Conservation (phyloP, 2,329 filamentous ascomycete genomes). For the Stemphylium beticola region DNA sequence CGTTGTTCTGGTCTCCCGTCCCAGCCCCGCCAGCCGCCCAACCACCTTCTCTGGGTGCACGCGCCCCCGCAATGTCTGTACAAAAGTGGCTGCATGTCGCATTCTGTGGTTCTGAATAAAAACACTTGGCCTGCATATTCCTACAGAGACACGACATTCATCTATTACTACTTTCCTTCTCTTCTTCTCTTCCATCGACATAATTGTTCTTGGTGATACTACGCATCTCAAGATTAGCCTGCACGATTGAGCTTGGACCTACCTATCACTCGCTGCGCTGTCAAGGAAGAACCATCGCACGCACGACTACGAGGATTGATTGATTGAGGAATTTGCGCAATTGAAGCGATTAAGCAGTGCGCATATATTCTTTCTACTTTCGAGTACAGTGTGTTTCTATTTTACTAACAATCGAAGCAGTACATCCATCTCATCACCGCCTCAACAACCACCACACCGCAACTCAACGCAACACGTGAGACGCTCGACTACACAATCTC, state of each 20-base stretch:
- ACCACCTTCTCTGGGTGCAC: constrained; percentile 29
- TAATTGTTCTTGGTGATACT: background rate
- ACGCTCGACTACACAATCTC: background rate
- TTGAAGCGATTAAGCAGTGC: background rate
- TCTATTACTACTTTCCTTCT: background rate
- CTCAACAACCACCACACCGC: background rate
- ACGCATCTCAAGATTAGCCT: background rate
- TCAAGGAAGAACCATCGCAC: background rate
- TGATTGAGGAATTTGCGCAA: background rate
- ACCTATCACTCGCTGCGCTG: background rate
- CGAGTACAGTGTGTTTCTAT: background rate
- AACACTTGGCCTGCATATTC: constrained; percentile 23
- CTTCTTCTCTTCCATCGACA: background rate
- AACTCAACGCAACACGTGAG: background rate
- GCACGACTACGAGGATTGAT: too few species aligned
- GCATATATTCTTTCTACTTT: background rate
- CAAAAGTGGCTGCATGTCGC: constrained; percentile 37
- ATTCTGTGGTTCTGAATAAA: constrained; percentile 9
- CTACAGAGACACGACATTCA: background rate
- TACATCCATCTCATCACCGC: background rate
- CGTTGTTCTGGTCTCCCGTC: constrained; percentile 14
- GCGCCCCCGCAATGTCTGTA: constrained; percentile 32
- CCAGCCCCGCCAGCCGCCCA: constrained; percentile 21
- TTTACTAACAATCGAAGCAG: background rate
- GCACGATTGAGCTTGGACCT: background rate